These are phyloP conservation scores for Backusella westeae DNA, from an alignment of 192 early-diverging fungal genomes.

Conservation along the genomic window DNA sequence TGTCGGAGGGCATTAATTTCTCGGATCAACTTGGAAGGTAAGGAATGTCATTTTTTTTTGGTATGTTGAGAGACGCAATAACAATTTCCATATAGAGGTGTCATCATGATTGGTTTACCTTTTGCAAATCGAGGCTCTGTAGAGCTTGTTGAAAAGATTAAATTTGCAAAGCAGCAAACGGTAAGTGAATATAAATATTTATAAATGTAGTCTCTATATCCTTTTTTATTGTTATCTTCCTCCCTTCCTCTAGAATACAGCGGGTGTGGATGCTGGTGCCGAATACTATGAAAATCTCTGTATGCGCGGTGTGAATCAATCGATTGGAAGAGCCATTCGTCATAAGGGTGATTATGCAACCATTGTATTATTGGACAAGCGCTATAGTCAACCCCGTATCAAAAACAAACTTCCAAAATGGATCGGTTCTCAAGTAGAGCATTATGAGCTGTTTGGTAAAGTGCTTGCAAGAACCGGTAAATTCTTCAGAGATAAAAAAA, in stretches of 20 bases:
- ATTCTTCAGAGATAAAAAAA: constrained; percentile 46
- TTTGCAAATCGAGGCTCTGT: constrained; percentile 77
- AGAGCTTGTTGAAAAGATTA: constrained; percentile 75
- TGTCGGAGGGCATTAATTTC: constrained; percentile 95
- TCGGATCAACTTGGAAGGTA: constrained; percentile 76
- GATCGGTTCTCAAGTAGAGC: constrained; percentile 58
- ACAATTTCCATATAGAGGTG: constrained; percentile 46
- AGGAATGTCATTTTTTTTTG: neutral
- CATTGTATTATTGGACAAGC: constrained; percentile 78
- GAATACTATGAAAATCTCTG: constrained; percentile 90
- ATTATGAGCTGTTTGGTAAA: constrained; percentile 50
- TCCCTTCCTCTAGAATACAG: constrained; percentile 5
- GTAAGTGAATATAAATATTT: neutral
- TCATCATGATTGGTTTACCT: constrained; percentile 89
- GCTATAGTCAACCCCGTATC: constrained; percentile 52
- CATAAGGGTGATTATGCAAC: constrained; percentile 86
- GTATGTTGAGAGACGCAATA: neutral
- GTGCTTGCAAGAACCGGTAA: constrained; percentile 36
- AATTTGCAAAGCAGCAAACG: constrained; percentile 44
- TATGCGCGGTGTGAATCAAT: constrained; percentile 93
- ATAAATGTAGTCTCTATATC: neutral
- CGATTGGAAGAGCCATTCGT: constrained; percentile 87
- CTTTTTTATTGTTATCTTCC: neutral
- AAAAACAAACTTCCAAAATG: constrained; percentile 70
- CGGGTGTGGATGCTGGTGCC: constrained; percentile 37